phyloP scores from a whole-genome alignment of 352 stramenopile genomes.

The Phytophthora hybrid region DNA sequence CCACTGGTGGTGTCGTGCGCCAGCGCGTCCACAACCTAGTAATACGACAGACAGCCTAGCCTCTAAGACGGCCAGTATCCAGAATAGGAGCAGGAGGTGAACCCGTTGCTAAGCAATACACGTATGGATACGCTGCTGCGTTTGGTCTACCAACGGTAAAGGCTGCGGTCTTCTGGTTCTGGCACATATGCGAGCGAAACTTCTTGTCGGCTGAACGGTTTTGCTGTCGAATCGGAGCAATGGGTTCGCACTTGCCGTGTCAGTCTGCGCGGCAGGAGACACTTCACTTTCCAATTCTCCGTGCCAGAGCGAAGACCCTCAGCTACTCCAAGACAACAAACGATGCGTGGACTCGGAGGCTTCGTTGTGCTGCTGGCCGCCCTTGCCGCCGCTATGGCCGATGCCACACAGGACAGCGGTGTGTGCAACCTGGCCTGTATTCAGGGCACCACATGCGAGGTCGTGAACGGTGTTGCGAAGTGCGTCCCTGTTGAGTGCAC shows the following conservation, averaged over 20 bases:
- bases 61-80: background rate
- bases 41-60: background rate
- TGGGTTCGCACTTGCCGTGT: background rate
- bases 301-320: background rate
- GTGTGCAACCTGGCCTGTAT: slow-evolving; percentile 22
- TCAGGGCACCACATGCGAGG: slow-evolving; percentile 19
- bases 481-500: slow-evolving; percentile 31
- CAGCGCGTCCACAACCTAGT: background rate
- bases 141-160: slow-evolving; percentile 8
- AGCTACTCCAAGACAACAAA: background rate
- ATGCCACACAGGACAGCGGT: background rate
- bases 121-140: background rate
- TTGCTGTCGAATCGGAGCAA: slow-evolving; percentile 26
- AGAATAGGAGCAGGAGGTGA: background rate
- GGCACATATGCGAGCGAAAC: background rate
- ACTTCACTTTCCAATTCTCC: slow-evolving; percentile 24
- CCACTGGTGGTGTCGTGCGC: slow-evolving; percentile 17
- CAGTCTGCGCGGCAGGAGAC: background rate
- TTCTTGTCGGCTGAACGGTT: slow-evolving; percentile 20
- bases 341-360: slow-evolving; percentile 20
- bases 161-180: background rate
- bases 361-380: slow-evolving; percentile 16
- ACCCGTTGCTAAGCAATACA: background rate
- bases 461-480: slow-evolving; percentile 12
- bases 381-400: background rate